Evolutionary conservation across 345 rosid genomes (phyloP), one percentile per base, ranked within the genome.

Genomic region (Corchorus capsularis): DNA sequence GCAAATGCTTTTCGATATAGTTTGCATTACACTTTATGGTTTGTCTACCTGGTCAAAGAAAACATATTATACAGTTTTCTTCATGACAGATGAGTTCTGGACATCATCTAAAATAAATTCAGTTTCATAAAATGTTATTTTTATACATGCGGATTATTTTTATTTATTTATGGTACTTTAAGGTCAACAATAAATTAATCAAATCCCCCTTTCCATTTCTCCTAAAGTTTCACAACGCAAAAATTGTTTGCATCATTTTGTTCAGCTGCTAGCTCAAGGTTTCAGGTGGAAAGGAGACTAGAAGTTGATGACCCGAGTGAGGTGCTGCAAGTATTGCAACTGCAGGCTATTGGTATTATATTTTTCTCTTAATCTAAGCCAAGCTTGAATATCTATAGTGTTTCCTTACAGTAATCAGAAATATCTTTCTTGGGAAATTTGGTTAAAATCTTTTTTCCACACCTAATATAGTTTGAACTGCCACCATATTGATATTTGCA

Each of bases 291-390:
- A 75, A 87, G 85, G 73, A 85, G 85, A 71, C 56, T 93, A 75
- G 61, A n/a, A 74, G 90, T 84, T 75, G 89, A 83, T 57, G 86
- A 81, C 66, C 83, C 88, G 8, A 77, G 76, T 63, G 80, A 79
- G 74, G 82, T 88, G 65, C 70, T 93, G 66, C 86, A 74, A 55
- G 84, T 81, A 75, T 71, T 69, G 64, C 87, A 89, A 72, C 57
- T 82, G 16, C 82, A 83, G 56, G 83, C 90, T 55, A 78, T 83
- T 81, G 97, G 97, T 93, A 85, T 52, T 39, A 39, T 39, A 39
- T 39, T 6, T 39, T 62, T 34, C 13, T 34, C 14, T 6, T 6
- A 19, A 61, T 61, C 64, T 32, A 32, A 61, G 39, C 69, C 34
- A 41, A 10, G 27, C 50, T 64, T 27, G 0, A 46, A n/a, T 64